A percentile compares a stretch with the other conserved stretches of the same genome.
phyloP scores from a whole-genome alignment of 306 rosid species.

The Fragaria vesca region DNA sequence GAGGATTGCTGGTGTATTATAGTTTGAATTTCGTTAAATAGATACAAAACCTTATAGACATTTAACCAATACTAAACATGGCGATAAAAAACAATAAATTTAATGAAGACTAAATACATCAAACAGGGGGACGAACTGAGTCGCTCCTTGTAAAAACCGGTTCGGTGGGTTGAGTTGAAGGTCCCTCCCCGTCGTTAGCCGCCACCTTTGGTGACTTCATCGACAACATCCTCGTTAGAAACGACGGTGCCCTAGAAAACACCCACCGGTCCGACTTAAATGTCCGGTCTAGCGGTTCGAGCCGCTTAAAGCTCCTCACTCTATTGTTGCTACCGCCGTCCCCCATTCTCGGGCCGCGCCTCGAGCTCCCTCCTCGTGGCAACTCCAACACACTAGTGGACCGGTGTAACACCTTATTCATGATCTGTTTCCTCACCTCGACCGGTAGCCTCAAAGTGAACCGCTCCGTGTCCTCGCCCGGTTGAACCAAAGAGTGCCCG shows the following conservation, averaged over 20 bases:
- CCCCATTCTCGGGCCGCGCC: slow-evolving; percentile 54
- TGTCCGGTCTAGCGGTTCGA: slow-evolving; percentile 41
- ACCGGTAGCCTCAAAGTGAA: slow-evolving; percentile 73
- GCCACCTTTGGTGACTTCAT: slow-evolving; percentile 49
- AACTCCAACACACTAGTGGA: slow-evolving; percentile 61
- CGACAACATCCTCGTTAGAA: slow-evolving; percentile 58
- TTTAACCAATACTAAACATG: neutral
- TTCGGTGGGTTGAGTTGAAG: slow-evolving; percentile 27
- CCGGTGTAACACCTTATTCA: slow-evolving; percentile 57
- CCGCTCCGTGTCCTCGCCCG: slow-evolving; percentile 73
- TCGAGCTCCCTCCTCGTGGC: slow-evolving; percentile 53
- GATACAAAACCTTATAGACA: slow-evolving; percentile 9
- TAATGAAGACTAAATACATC: neutral
- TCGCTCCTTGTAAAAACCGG: slow-evolving; percentile 26
- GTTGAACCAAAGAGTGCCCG: slow-evolving; percentile 75
- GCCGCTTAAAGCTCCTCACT: slow-evolving; percentile 39
- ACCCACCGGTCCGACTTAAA: slow-evolving; percentile 76
- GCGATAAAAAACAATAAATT: neutral
- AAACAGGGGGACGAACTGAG: slow-evolving; percentile 47
- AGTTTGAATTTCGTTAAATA: neutral
- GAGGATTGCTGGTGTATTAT: neutral
- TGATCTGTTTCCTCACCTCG: slow-evolving; percentile 59
- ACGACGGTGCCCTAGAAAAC: slow-evolving; percentile 54
- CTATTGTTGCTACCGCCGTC: slow-evolving; percentile 52
- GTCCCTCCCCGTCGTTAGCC: slow-evolving; percentile 33